Evolutionary conservation across 1,139 yeast species (phyloP), one percentile per base, ranked within the genome.

Genomic region (Pneumocystis jirovecii): DNA sequence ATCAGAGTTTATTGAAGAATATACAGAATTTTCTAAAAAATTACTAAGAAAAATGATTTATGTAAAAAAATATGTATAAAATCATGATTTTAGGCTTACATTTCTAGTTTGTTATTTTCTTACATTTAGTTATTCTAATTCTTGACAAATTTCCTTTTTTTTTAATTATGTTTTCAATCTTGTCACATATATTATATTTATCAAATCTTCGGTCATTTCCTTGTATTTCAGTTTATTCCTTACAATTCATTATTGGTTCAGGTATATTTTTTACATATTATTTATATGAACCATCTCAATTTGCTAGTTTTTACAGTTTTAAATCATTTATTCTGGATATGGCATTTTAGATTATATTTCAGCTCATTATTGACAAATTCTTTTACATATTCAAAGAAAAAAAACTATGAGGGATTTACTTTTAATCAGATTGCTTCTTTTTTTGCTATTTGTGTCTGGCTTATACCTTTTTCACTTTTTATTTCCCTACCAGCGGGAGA

Each of bases 401-500:
- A 62, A 67, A 10, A 78, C 78, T 12, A 87, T 87, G n/a, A 82
- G 82, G 64, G 82, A 88, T 67, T 95, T 96, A 0, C 87, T 7
- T 93, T 93, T 73, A 79, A 90, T 0, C 96, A 95, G 73, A 89
- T 93, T 2, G 89, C 97, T 37, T 87, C 97, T 3, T 93, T 93
- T 75, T 90, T 95, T 73, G 98, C 97, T 0, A 78, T 93, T 61
- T 86, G 95, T 71, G 86, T 93, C 17, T 93, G 99, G 99, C 81
- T 91, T 68, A 82, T 93, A 61, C 99, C 99, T 42, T 90, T 93
- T 75, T 85, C 96, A 1, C 79, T 95, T 68, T 91, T 95, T 76
- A 93, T 95, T 37, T 87, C 96, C 64, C 80, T 93, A 68, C 87
- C 96, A 73, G 97, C 97, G 6, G 88, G 89, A 68, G 99, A 95